Conservation (phyloP, 306 rosid species). For the Prunus armeniaca region DNA sequence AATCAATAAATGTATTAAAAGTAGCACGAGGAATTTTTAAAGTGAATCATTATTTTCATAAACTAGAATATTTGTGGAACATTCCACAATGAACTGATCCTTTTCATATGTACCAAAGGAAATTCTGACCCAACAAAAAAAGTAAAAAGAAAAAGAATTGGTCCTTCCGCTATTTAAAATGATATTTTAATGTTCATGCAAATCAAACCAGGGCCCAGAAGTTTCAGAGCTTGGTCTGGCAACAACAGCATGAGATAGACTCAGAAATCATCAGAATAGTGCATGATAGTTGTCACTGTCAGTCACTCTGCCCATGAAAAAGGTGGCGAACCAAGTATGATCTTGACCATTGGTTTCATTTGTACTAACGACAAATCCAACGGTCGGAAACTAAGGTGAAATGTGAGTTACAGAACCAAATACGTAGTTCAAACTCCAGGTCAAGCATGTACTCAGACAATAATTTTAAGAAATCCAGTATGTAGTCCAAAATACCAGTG, state of each 20-base stretch:
- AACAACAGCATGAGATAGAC: not conserved
- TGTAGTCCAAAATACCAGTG: not conserved
- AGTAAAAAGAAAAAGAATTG: too few relatives aligned
- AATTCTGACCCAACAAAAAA: not conserved
- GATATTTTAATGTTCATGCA: not conserved
- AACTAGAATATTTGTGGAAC: too few relatives aligned
- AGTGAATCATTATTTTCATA: too few relatives aligned
- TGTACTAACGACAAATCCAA: slow-evolving; percentile 24
- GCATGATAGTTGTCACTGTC: not conserved
- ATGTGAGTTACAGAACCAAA: not conserved
- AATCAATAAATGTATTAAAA: too few relatives aligned
- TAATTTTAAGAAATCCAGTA: too few relatives aligned
- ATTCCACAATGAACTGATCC: too few relatives aligned
- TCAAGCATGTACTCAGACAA: not conserved
- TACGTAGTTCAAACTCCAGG: not conserved
- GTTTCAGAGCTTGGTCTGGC: not conserved
- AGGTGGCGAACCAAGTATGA: not conserved
- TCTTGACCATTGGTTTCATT: slow-evolving; percentile 24
- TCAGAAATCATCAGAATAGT: not conserved
- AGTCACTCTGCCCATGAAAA: slow-evolving; percentile 14
- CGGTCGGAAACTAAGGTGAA: slow-evolving; percentile 13
- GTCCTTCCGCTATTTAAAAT: too few relatives aligned
- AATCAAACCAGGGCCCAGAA: not conserved
- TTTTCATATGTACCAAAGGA: too few relatives aligned
- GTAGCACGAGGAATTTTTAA: too few relatives aligned